These are phyloP conservation scores for Ichthyophthirius multifiliis DNA, from an alignment of 169 alveolate genomes.

Conservation along the genomic window DNA sequence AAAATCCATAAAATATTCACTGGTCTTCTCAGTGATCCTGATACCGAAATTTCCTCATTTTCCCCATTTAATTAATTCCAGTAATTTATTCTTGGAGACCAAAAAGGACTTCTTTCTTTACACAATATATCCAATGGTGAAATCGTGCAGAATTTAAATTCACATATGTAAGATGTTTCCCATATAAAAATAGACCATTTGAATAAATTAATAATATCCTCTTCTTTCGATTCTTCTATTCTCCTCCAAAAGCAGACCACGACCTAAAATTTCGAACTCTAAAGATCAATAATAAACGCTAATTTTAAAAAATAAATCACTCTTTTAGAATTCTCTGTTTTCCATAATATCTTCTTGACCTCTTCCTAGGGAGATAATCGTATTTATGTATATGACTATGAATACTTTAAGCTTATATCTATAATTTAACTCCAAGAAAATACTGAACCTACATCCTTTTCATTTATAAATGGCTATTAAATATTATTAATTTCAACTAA, in stretches of 20 bases:
- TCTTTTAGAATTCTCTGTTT: constrained; percentile 4
- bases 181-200: background rate
- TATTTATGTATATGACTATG: constrained; percentile 4
- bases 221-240: background rate
- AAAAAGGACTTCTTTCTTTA: background rate
- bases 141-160: background rate
- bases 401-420: background rate
- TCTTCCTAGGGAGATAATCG: background rate
- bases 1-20: background rate
- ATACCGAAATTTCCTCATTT: background rate
- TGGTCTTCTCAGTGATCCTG: background rate
- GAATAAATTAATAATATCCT: background rate
- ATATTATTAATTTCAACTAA: background rate
- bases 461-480: background rate
- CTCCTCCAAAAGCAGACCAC: no score
- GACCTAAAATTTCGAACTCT: no score
- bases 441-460: background rate
- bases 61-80: background rate
- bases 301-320: background rate
- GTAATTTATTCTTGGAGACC: constrained; percentile 1
- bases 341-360: background rate
- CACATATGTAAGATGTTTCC: background rate
- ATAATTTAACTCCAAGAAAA: background rate
- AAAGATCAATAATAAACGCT: background rate
- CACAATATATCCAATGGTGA: background rate